Evolutionary conservation across 345 rosid species (phyloP), one percentile per base, ranked within the genome.

Genomic region (Garcia nutans): DNA sequence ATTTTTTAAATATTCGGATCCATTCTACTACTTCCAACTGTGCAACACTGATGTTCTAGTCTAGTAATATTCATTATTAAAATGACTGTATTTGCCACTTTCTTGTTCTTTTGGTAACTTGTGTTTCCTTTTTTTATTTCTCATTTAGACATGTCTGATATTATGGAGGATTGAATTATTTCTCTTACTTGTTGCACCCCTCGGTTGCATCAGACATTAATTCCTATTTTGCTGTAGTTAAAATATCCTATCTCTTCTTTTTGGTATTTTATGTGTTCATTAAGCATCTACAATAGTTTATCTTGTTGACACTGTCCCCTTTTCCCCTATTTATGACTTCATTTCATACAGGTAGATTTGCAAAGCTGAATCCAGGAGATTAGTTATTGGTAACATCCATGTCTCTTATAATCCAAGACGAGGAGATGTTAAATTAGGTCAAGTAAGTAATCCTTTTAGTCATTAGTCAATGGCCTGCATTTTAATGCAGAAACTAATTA

Each of bases 351-450:
- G 86, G 84, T 80, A 91, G 98, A 86, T 82, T 66, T 57, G 80
- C 74, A 76, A 67, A 77, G 83, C 61, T 74, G 84, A 86, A 80
- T 81, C 92, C 68, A 85, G 84, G 82, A 88, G 88, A 84, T 65
- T 93, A 55, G 64, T 93, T 44, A 77, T 90, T 66, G 91, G 98
- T 64, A 91, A 93, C 82, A 88, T 87, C 63, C 95, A 93, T 45
- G 93, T 91, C 79, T 86, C 90, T 66, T 93, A 79, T 79, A 82
- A 80, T 69, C 94, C 98, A 42, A 86, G 75, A 70, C 84, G 87
- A 73, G 94, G 98, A 71, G 98, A 93, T 24, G 83, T 93, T 72
- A 93, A 93, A 85, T 74, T 93, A 62, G 94, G 93, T 56, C 97
- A 93, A 83, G 98, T 89, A 84, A 77, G 93, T 84, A 78, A 88